Conservation (phyloP, 2,329 filamentous ascomycete genomes). For the Myriosclerotinia duriaeana region DNA sequence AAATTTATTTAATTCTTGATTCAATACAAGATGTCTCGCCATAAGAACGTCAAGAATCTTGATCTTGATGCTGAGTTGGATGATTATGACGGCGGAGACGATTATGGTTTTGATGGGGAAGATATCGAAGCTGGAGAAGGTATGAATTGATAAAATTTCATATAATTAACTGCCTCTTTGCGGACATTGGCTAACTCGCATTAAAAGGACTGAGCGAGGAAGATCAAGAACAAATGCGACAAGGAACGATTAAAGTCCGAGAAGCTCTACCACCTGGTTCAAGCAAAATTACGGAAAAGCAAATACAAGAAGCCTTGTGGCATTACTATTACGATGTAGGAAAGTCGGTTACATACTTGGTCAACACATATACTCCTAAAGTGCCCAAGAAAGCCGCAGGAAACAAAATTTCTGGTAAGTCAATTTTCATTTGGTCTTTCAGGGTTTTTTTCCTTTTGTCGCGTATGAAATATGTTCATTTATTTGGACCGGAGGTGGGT, state of each 20-base stretch:
- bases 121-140: conserved; percentile 39
- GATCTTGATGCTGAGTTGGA: conserved; percentile 50
- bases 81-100: conserved; percentile 50
- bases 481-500: conserved; percentile 35
- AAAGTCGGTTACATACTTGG: conserved; percentile 79
- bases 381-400: conserved; percentile 33
- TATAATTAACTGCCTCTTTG: neutral
- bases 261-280: conserved; percentile 60
- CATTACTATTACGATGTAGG: conserved; percentile 93
- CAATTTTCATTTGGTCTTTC: conserved; percentile 28
- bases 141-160: conserved; percentile 2
- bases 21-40: conserved; percentile 43
- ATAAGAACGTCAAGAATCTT: conserved; percentile 43
- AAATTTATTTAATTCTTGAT: neutral
- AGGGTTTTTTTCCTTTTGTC: conserved; percentile 1
- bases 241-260: conserved; percentile 66
- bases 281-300: conserved; percentile 55
- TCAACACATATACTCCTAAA: conserved; percentile 51
- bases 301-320: conserved; percentile 90
- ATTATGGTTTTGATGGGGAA: conserved; percentile 43
- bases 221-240: conserved; percentile 56
- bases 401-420: conserved; percentile 42
- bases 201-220: conserved; percentile 40
- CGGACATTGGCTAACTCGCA: conserved; percentile 17
- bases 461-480: conserved; percentile 10